phyloP scores from a whole-genome alignment of 1,284 basidiomycete genomes.

The Malassezia brasiliensis region DNA sequence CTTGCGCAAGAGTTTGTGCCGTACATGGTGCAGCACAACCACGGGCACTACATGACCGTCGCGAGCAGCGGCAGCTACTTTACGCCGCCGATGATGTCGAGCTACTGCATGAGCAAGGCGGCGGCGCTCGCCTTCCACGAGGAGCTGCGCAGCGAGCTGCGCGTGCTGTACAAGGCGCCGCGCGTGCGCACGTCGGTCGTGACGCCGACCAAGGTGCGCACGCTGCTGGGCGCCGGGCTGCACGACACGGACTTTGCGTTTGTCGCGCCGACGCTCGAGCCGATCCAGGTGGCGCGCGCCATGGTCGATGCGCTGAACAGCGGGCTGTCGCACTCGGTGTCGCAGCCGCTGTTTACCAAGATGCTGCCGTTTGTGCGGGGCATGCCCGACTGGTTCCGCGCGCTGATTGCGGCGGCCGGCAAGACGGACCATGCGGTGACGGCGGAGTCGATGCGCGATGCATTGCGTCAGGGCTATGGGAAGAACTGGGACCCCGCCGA shows the following conservation, averaged over 20 bases:
- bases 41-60: conserved; percentile 43
- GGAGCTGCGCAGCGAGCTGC: conserved; percentile 36
- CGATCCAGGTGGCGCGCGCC: conserved; percentile 33
- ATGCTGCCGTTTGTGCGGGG: conserved; percentile 33
- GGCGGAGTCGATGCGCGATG: conserved; percentile 28
- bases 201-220: conserved; percentile 45
- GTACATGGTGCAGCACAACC: conserved; percentile 37
- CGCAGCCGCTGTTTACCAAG: conserved; percentile 31
- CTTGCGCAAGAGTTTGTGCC: conserved; percentile 43
- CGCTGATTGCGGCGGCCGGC: conserved; percentile 28
- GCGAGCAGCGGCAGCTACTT: conserved; percentile 37
- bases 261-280: conserved; percentile 39
- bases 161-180: conserved; percentile 33
- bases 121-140: conserved; percentile 45
- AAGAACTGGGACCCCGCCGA: conserved; percentile 29
- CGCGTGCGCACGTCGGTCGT: conserved; percentile 40
- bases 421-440: conserved; percentile 39
- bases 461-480: conserved; percentile 38
- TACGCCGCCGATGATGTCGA: conserved; percentile 35
- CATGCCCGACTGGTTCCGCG: conserved; percentile 36
- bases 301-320: conserved; percentile 34
- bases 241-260: conserved; percentile 39
- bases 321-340: conserved; percentile 35
- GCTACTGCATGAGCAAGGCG: conserved; percentile 40
- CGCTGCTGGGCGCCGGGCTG: conserved; percentile 41